A percentile compares a stretch with the other conserved stretches of the same genome.
Conservation (phyloP, 202 grass and related monocot species). For the Alloteropsis angusta region DNA sequence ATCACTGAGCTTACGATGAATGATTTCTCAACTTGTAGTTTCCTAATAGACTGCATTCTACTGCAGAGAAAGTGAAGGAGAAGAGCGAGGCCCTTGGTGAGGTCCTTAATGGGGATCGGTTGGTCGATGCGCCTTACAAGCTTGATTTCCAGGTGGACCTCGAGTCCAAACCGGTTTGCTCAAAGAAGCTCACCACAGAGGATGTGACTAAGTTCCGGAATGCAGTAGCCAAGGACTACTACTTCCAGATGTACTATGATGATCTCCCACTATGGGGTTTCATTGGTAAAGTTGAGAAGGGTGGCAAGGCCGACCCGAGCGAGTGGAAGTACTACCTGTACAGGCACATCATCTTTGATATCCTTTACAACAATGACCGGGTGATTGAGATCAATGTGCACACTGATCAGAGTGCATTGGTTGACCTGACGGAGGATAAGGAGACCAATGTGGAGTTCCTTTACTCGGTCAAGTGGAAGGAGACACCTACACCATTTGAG, state of each 20-base stretch:
- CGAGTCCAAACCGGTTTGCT: conserved; percentile 68
- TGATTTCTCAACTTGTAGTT: background rate
- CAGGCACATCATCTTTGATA: conserved; percentile 82
- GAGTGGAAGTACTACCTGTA: conserved; percentile 88
- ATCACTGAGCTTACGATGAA: background rate
- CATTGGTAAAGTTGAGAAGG: conserved; percentile 83
- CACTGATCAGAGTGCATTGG: conserved; percentile 59
- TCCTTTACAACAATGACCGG: conserved; percentile 70
- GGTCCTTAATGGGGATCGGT: conserved; percentile 80
- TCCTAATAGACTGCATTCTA: background rate
- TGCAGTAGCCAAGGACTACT: conserved; percentile 79
- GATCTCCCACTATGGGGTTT: conserved; percentile 94
- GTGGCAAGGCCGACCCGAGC: conserved; percentile 40
- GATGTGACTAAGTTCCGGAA: conserved; percentile 67
- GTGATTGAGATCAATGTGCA: conserved; percentile 85
- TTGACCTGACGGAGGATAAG: conserved; percentile 73
- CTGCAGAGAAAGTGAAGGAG: conserved; percentile 78
- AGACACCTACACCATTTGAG: conserved; percentile 64
- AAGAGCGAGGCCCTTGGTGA: conserved; percentile 83
- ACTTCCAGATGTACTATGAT: conserved; percentile 99
- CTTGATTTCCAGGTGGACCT: conserved; percentile 51
- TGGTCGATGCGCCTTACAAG: conserved; percentile 94
- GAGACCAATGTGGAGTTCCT: conserved; percentile 63
- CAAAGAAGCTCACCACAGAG: conserved; percentile 64
- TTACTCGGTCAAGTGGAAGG: conserved; percentile 91